Evolutionary conservation across 495 filamentous ascomycete species (phyloP).

Genomic region (Glutinoglossum americanum): DNA sequence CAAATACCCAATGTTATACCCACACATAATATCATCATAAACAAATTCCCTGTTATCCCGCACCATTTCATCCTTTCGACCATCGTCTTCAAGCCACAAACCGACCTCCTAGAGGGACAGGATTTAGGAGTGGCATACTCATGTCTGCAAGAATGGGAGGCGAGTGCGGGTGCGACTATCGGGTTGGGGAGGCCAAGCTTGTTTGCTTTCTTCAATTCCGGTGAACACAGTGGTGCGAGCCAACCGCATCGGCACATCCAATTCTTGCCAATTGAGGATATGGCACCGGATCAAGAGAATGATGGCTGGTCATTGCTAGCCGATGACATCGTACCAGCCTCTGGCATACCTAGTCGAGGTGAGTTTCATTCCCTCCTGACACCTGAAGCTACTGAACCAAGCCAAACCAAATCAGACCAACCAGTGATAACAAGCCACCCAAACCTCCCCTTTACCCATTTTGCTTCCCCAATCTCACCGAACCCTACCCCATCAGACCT

Average conservation of each 20-base stretch:
- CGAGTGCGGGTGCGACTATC: slow-evolving; percentile 1
- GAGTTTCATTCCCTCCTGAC: not conserved
- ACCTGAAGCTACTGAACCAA: not conserved
- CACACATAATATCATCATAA: slow-evolving; percentile 47
- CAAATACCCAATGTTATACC: slow-evolving; percentile 27
- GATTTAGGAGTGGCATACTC: slow-evolving; percentile 45
- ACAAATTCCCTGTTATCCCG: slow-evolving; percentile 63
- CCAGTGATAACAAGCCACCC: not conserved
- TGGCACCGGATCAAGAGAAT: slow-evolving; percentile 28
- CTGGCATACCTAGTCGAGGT: not conserved
- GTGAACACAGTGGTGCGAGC: slow-evolving; percentile 51
- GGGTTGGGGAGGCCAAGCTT: slow-evolving; percentile 18
- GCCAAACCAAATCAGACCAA: not conserved
- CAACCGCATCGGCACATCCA: slow-evolving; percentile 68
- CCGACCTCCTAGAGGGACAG: slow-evolving; percentile 37
- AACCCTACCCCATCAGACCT: slow-evolving; percentile 22
- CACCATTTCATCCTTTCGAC: slow-evolving; percentile 69
- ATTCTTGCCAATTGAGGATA: slow-evolving; percentile 46
- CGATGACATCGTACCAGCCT: slow-evolving; percentile 12
- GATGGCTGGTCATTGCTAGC: slow-evolving; percentile 33
- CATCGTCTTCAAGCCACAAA: slow-evolving; percentile 40
- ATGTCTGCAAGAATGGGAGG: slow-evolving; percentile 41
- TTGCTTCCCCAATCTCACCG: slow-evolving; percentile 22
- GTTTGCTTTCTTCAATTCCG: slow-evolving; percentile 73
- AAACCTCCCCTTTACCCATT: slow-evolving; percentile 29